Evolutionary conservation across 495 filamentous ascomycete species (phyloP), one percentile per base, ranked within the genome.

Genomic region (Evernia prunastri): DNA sequence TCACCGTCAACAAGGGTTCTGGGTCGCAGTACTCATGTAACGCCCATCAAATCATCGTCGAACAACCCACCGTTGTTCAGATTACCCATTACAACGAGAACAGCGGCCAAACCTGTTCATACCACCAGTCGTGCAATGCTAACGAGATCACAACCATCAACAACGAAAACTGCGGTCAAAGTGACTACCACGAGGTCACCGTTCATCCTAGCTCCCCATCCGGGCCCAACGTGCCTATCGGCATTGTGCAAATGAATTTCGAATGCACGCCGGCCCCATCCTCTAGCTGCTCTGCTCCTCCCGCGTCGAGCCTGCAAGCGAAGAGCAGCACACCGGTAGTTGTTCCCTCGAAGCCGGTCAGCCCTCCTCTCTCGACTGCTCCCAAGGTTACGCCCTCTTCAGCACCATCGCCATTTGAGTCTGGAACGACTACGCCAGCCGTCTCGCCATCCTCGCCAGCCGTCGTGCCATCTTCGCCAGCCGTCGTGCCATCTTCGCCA

Each of bases 151-250:
- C 92, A 58, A 81, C 78, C 59, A 80, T 96, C 67, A 74, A 81
- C 74, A 96, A 96, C 80, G 83, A 79, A 64, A 91, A 96, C 79
- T 97, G 92, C 73, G 93, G 92, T 81, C 51, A 92, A 92, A 76
- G 92, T 92, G 63, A 88, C 80, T 70, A 82, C 81, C 29, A 90
- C 96, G 40, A 84, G 83, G 42, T 86, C 96, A 71, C 80, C 89
- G 73, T 84, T 90, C 69, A 89, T 89, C 20, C 69, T 77, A 11
- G 75, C 86, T 72, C 76, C 79, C 65, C 72, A 78, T 53, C 69
- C 75, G 42, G 72, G 77, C 47, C 71, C 0, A 33, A 54, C 9
- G 51, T 33, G 2, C 51, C 72, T 61, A 93, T 91, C 77, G 81
- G 80, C 60, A 80, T 96, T 69, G 85, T 85, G 65, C 82, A 76